These are phyloP conservation scores for Apodospora peruviana DNA, from an alignment of 495 filamentous ascomycete species.

Conservation along the genomic window DNA sequence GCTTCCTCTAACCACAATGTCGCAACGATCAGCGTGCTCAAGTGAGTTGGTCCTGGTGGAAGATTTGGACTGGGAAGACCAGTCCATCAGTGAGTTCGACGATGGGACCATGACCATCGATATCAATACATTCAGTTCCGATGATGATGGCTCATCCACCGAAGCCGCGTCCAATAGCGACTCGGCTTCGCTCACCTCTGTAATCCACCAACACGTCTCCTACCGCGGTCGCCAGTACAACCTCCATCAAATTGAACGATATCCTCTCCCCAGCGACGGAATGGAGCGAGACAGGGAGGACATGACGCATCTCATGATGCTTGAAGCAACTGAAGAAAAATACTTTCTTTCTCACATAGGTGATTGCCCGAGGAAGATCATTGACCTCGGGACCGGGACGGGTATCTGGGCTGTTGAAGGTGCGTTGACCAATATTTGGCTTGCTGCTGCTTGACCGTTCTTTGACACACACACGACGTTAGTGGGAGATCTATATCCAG, in stretches of 20 bases:
- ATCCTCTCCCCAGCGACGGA: slow-evolving; percentile 23
- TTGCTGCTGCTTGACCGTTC: neutral
- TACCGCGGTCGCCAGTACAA: slow-evolving; percentile 51
- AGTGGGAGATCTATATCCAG: slow-evolving; percentile 33
- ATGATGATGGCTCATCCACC: neutral
- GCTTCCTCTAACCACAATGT: too few species aligned
- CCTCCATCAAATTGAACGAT: slow-evolving; percentile 12
- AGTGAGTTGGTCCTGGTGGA: too few species aligned
- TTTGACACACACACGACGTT: neutral
- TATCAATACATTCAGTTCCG: neutral
- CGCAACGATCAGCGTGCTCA: too few species aligned
- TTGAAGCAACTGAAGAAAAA: slow-evolving; percentile 38
- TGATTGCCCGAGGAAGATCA: slow-evolving; percentile 41
- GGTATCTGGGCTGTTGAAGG: slow-evolving; percentile 59
- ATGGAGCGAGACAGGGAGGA: slow-evolving; percentile 30
- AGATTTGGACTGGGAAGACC: too few species aligned
- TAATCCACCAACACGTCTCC: slow-evolving; percentile 37
- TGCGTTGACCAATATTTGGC: slow-evolving; percentile 24
- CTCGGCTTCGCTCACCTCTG: slow-evolving; percentile 26
- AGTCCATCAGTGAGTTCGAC: neutral
- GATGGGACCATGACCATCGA: neutral
- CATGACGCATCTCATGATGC: slow-evolving; percentile 52
- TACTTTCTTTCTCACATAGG: slow-evolving; percentile 49
- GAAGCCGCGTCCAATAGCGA: neutral
- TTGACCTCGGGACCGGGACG: slow-evolving; percentile 60